Evolutionary conservation across 2,329 filamentous ascomycete species (phyloP), one percentile per base, ranked within the genome.

Genomic region (Curvularia eragrostidis): DNA sequence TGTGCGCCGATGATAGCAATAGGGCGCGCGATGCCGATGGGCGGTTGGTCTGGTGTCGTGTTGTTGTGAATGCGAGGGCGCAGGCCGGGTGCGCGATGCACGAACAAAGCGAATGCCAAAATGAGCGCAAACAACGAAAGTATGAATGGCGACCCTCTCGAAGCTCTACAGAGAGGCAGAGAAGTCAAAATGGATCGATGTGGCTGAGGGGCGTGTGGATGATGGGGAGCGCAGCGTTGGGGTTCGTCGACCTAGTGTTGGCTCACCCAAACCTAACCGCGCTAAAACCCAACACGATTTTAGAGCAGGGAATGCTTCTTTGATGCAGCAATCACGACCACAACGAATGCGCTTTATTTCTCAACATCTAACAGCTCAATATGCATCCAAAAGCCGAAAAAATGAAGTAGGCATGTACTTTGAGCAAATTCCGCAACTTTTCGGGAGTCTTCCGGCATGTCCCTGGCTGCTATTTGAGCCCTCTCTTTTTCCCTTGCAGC

Each of bases 391-490:
- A 26, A 56, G 28, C 43, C 54, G 48, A 34, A 43, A 54, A 63
- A 56, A 13, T 34, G 30, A 43, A 26, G 46, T 26, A 30, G 10
- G 36, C 15, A 54, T 24, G 23, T 43, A n/a, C 7, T 24, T 28
- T 19, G 30, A 51, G 48, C 48, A 28, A 41, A 54, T 64, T 62
- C 61, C 56, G 59, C 61, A 54, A 39, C 28, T 66, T 74, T 73
- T 73, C 67, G 70, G 68, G 68, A 65, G 62, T 72, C 68, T 73
- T 51, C 48, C 48, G 49, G 8, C 48, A 50, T 52, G 54, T 55
- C 50, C 42, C 49, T 36, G 36, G 43, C 48, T 18, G 41, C 54
- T 56, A 46, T 68, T 65, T 49, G 32, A 61, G 24, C 52, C 49
- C 55, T 63, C 58, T 56, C 57, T 53, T 54, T 54, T 48, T 39